A percentile compares a stretch with the other conserved stretches of the same genome.
These are phyloP conservation scores for Neonectria punicea DNA, from an alignment of 2,329 filamentous ascomycete genomes.

Conservation along the genomic window DNA sequence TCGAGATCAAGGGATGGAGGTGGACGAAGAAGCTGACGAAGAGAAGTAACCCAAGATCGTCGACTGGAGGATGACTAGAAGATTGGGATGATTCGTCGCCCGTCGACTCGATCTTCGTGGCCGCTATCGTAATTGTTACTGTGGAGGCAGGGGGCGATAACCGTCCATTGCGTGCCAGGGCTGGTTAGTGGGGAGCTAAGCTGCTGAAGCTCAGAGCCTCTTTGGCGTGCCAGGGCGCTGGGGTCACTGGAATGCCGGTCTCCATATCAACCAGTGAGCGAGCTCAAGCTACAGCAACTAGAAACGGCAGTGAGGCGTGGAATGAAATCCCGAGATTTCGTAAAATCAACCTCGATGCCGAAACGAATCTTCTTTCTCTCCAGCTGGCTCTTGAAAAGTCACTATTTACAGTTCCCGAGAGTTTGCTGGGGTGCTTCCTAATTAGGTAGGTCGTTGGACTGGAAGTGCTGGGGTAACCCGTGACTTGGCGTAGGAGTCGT, in stretches of 20 bases:
- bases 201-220: slow-evolving; percentile 5
- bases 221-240: neutral
- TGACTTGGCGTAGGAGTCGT: slow-evolving; percentile 23
- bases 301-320: too few species aligned
- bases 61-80: neutral
- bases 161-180: neutral
- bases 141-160: slow-evolving; percentile 17
- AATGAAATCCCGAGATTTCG: neutral
- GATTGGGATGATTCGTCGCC: slow-evolving; percentile 14
- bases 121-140: slow-evolving; percentile 21
- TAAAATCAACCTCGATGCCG: neutral
- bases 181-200: slow-evolving; percentile 14
- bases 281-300: neutral
- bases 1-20: slow-evolving; percentile 2
- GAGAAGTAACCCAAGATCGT: neutral
- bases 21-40: neutral
- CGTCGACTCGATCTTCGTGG: slow-evolving; percentile 14
- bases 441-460: neutral
- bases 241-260: slow-evolving; percentile 1
- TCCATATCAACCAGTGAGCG: neutral
- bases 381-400: neutral
- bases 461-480: slow-evolving; percentile 7
- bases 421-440: slow-evolving; percentile 2
- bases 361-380: neutral
- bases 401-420: neutral